Evolutionary conservation across 169 alveolate species (phyloP).

Genomic region (Plasmodium reichenowi): DNA sequence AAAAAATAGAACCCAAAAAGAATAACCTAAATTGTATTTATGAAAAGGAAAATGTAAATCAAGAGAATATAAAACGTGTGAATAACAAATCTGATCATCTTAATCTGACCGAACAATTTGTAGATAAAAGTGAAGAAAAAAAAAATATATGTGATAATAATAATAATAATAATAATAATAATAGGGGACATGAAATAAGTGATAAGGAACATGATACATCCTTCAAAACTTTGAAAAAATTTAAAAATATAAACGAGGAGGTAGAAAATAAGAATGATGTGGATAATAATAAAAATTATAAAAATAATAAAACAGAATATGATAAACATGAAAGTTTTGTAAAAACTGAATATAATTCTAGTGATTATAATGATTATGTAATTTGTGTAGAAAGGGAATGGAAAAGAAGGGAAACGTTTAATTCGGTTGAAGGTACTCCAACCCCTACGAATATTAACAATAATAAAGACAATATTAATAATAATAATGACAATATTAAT

Average conservation of each 20-base stretch:
- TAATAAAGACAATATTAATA: no score
- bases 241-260: background rate
- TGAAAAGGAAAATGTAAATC: background rate
- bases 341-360: background rate
- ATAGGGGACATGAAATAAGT: background rate
- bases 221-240: background rate
- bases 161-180: background rate
- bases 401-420: no score
- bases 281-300: background rate
- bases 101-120: background rate
- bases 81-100: background rate
- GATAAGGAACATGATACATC: slow-evolving; percentile 1
- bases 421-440: no score
- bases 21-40: background rate
- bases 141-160: background rate
- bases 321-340: background rate
- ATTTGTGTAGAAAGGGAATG: no score
- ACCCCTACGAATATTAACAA: no score
- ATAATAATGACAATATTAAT: no score
- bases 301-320: background rate
- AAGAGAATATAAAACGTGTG: slow-evolving; percentile 8
- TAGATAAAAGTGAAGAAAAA: slow-evolving; percentile 1
- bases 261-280: background rate
- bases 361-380: no score
- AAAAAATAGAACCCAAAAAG: slow-evolving; percentile 7